phyloP scores from a whole-genome alignment of 441 rosid genomes.

The Gossypium laxum region DNA sequence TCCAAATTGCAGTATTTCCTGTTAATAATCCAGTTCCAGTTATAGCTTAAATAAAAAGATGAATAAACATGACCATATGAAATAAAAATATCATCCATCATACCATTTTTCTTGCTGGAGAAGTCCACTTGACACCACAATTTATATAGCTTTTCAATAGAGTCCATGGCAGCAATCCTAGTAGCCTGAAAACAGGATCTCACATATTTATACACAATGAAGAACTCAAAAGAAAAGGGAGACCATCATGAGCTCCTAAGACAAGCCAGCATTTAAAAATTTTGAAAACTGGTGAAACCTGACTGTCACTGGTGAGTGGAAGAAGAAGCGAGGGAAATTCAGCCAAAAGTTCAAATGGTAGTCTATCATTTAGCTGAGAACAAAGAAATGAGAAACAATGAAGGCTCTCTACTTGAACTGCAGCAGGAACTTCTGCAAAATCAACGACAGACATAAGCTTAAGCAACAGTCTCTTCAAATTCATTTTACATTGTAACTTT shows the following conservation, averaged over 20 bases:
- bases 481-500: not conserved
- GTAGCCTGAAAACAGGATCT: slow-evolving; percentile 44
- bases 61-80: slow-evolving; percentile 5
- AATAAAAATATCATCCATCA: slow-evolving; percentile 4
- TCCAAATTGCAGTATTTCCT: slow-evolving; percentile 68
- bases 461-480: not conserved
- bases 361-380: slow-evolving; percentile 41
- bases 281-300: slow-evolving; percentile 37
- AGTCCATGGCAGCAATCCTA: slow-evolving; percentile 65
- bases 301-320: slow-evolving; percentile 58
- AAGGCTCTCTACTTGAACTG: slow-evolving; percentile 71
- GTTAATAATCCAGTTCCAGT: slow-evolving; percentile 26
- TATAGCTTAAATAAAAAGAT: slow-evolving; percentile 2
- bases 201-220: not conserved
- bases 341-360: slow-evolving; percentile 52
- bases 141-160: slow-evolving; percentile 56
- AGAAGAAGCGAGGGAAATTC: slow-evolving; percentile 72
- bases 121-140: slow-evolving; percentile 47
- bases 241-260: not conserved
- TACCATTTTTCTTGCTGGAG: slow-evolving; percentile 91
- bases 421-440: slow-evolving; percentile 53
- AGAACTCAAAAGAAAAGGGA: not conserved
- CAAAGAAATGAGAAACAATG: slow-evolving; percentile 66
- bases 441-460: slow-evolving; percentile 17
- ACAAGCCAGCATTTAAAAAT: not conserved